Evolutionary conservation across 306 rosid genomes (phyloP), one percentile per base, ranked within the genome.

Genomic region (Prunus dulcis): DNA sequence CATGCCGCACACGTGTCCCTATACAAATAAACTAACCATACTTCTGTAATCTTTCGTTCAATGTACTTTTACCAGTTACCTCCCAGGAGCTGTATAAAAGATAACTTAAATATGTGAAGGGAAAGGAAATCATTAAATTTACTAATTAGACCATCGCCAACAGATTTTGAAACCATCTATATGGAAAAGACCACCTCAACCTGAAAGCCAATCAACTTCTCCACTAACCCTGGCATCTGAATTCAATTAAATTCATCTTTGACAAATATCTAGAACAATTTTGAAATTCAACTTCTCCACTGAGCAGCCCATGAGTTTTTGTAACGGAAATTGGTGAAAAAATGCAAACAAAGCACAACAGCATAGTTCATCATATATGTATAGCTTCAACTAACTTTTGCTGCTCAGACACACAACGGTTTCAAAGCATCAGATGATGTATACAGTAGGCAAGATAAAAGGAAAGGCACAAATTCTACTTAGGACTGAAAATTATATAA

Each of bases 1-100:
- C 87, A 89, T 78, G 78, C 69, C 86, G 63, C 85, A 72, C 83
- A 52, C 72, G 67, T 83, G 77, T 68, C 89, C 96, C 97, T 91
- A 69, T 81, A 89, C 82, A 86, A 68, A 84, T 82, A 80, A 82
- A 84, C 98, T 91, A 93, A 82, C 91, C 89, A 86, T 68, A 67
- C 87, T 84, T 89, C 84, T 88, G 86, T 87, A 76, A 86, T 64
- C 14, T 32, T 64, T 64, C 15, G 45, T 7, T 58, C 46, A 58
- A 73, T 52, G 67, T 6, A 58, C 9, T 73, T 73, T 87, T 78
- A 86, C 85, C 81, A 76, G 79, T 77, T 72, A 83, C 64, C 67
- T 76, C 53, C 51, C 10, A 32, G 72, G 2, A 34, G 46, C 9
- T 38, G 76, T 22, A 72, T 32, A 12, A 47, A 14, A 47, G 73